phyloP scores from a whole-genome alignment of 2,329 filamentous ascomycete genomes.

The Karstenula rhodostoma region DNA sequence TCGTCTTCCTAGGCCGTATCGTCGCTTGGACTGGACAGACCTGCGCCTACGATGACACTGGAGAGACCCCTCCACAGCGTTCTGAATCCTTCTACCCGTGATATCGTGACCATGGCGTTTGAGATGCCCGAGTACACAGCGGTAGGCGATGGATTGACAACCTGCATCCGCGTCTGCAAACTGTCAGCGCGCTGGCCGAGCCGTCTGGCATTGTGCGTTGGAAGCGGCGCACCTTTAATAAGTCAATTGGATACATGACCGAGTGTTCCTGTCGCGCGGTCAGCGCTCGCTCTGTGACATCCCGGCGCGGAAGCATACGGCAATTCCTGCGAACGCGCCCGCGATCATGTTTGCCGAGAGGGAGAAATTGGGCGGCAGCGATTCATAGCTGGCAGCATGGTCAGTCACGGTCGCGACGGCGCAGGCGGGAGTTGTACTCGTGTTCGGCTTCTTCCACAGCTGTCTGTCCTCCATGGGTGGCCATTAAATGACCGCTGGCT shows the following conservation, averaged over 20 bases:
- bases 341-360: slow-evolving; percentile 94
- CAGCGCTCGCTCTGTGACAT: slow-evolving; percentile 26
- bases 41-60: slow-evolving; percentile 93
- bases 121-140: slow-evolving; percentile 89
- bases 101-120: slow-evolving; percentile 92
- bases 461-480: slow-evolving; percentile 48
- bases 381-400: slow-evolving; percentile 74
- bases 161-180: slow-evolving; percentile 92
- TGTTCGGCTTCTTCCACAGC: slow-evolving; percentile 51
- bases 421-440: slow-evolving; percentile 44
- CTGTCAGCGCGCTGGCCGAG: slow-evolving; percentile 31
- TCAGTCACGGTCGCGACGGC: slow-evolving; percentile 31
- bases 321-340: slow-evolving; percentile 95
- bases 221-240: slow-evolving; percentile 79
- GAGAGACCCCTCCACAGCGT: slow-evolving; percentile 97
- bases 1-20: slow-evolving; percentile 11
- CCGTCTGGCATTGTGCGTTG: background rate
- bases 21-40: slow-evolving; percentile 57
- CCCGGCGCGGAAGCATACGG: slow-evolving; percentile 65
- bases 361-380: slow-evolving; percentile 92
- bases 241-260: slow-evolving; percentile 98
- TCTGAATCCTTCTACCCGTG: slow-evolving; percentile 84
- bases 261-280: slow-evolving; percentile 79
- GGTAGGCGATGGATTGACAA: slow-evolving; percentile 82
- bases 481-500: slow-evolving; percentile 50